Evolutionary conservation across 23 red algal genomes (phyloP), one percentile per base, ranked within the genome.

Genomic region (Gracilaria caudata): DNA sequence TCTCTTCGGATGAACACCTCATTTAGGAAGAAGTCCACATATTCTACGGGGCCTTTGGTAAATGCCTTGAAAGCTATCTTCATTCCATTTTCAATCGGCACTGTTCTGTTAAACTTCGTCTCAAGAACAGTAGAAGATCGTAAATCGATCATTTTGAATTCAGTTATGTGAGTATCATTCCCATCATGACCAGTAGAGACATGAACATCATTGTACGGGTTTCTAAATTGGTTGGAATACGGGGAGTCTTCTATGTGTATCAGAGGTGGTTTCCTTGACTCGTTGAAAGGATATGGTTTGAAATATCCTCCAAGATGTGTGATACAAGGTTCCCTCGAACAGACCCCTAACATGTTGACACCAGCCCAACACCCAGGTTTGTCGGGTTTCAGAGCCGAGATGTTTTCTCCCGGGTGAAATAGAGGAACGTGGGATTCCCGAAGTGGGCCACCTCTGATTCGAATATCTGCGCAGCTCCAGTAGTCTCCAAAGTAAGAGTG

Each of bases 401-500:
- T 16, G 20, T 73, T 40, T 39, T 73, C 66, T 6, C 81, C 81
- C 0, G 79, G 53, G 20, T 83, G 25, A 39, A 83, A 83, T n/a
- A 61, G 24, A 7, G 79, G 79, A 13, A n/a, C 23, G 64, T 86
- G 36, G 4, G 60, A 71, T 14, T 51, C 39, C n/a, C 64, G 44
- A 20, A 86, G 39, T 14, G 61, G 64, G n/a, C 82, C 82, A 44
- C 86, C 86, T 33, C 21, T 51, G 14, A 90, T 78, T 37, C 34
- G 46, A 1, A 90, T 56, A 39, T 63, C 44, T 2, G 86, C 71
- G 56, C 86, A 90, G 45, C 72, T 79, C 47, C 38, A 90, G 74
- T 90, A 90, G 73, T 90, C 86, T 10, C 72, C 71, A 49, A 78
- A 90, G 13, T 41, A 32, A 68, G 49, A 59, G 30, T 79, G 40